phyloP scores from a whole-genome alignment of 768 basidiomycete genomes.

The Amanita exitialis region DNA sequence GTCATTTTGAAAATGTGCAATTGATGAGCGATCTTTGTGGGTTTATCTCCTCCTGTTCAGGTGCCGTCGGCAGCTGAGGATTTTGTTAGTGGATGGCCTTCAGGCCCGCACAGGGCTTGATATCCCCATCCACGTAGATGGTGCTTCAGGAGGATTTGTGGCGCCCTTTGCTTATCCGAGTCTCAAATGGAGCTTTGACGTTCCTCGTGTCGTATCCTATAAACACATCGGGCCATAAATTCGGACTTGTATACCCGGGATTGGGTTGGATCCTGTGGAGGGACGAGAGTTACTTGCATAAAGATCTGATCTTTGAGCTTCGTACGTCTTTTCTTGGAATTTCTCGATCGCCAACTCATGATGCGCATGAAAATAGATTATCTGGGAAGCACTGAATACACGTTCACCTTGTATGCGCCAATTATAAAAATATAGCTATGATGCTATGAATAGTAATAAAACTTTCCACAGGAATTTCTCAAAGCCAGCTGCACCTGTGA shows the following conservation, averaged over 20 bases:
- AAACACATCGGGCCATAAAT: slow-evolving; percentile 52
- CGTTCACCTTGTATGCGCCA: slow-evolving; percentile 36
- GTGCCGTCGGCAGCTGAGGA: neutral
- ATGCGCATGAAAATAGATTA: slow-evolving; percentile 26
- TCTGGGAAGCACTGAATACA: slow-evolving; percentile 49
- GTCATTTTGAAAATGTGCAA: slow-evolving; percentile 51
- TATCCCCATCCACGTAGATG: slow-evolving; percentile 63
- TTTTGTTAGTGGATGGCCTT: slow-evolving; percentile 36
- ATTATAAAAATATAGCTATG: neutral
- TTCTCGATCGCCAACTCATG: neutral
- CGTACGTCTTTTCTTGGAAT: slow-evolving; percentile 23
- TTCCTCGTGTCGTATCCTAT: slow-evolving; percentile 45
- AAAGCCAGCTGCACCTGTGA: slow-evolving; percentile 46
- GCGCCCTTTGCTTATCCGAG: slow-evolving; percentile 53
- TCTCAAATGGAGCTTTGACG: slow-evolving; percentile 48
- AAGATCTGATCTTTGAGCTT: slow-evolving; percentile 57
- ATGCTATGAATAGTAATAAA: neutral
- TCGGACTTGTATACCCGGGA: slow-evolving; percentile 41
- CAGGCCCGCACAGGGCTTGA: slow-evolving; percentile 43
- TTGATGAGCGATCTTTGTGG: slow-evolving; percentile 40
- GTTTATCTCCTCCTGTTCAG: slow-evolving; percentile 9
- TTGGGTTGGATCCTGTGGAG: slow-evolving; percentile 58
- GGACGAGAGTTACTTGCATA: slow-evolving; percentile 45
- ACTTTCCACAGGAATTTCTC: slow-evolving; percentile 35
- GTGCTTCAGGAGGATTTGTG: slow-evolving; percentile 52